A percentile compares a stretch with the other conserved stretches of the same genome.
Evolutionary conservation across 2,329 filamentous ascomycete genomes (phyloP).

Genomic region (Alternaria sp.): DNA sequence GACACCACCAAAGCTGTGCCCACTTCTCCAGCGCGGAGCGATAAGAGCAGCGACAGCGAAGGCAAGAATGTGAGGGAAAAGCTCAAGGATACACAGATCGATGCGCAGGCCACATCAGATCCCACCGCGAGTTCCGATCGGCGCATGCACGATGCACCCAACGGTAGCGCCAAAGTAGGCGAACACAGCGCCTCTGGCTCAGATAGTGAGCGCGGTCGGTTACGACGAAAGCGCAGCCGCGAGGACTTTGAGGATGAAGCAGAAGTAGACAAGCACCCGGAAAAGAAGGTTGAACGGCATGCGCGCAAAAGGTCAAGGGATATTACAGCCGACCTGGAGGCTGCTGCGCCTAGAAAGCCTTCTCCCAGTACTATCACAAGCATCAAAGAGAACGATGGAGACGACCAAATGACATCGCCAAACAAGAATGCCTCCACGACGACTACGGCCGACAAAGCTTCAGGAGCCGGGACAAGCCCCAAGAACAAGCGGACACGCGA

Average conservation of each 20-base stretch:
- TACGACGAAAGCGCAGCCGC: slow-evolving; percentile 57
- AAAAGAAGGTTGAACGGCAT: slow-evolving; percentile 51
- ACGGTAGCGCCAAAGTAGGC: slow-evolving; percentile 29
- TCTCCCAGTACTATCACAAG: slow-evolving; percentile 40
- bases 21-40: slow-evolving; percentile 47
- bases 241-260: slow-evolving; percentile 55
- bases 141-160: slow-evolving; percentile 35
- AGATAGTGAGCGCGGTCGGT: slow-evolving; percentile 48
- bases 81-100: slow-evolving; percentile 68
- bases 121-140: slow-evolving; percentile 26
- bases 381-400: slow-evolving; percentile 43
- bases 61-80: slow-evolving; percentile 68
- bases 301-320: slow-evolving; percentile 59
- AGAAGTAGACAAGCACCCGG: slow-evolving; percentile 41
- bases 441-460: slow-evolving; percentile 14
- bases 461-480: slow-evolving; percentile 49
- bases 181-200: slow-evolving; percentile 45
- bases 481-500: slow-evolving; percentile 59
- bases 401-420: slow-evolving; percentile 38
- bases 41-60: slow-evolving; percentile 56
- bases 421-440: slow-evolving; percentile 17
- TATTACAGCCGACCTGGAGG: slow-evolving; percentile 35
- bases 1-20: slow-evolving; percentile 24
- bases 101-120: slow-evolving; percentile 44
- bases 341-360: slow-evolving; percentile 43